Base-by-base conservation (phyloP, 202 grass and related monocot species). In the Alloteropsis angusta region DNA sequence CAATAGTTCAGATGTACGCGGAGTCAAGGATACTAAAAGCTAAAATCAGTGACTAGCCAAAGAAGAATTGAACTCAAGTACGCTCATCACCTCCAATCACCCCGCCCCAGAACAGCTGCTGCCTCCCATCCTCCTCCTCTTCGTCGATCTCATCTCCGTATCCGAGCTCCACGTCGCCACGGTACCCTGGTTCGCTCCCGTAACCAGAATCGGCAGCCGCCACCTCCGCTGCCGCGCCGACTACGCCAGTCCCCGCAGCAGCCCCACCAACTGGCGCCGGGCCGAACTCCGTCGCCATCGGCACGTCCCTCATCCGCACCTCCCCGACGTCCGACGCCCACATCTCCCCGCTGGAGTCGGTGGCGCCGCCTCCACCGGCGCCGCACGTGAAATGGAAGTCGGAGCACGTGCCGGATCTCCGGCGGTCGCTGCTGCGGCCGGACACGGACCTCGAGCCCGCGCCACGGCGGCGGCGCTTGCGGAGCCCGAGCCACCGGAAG, bases 301-400 rank as follows among this genome's bases (percentile, higher is more conserved):
- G 82, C 19, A 66, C 77, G 57, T 88, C 87, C 77, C 82, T 88
- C 77, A 94, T 75, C 64, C 91, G 83, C 36, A 88, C 60, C 71
- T 98, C 95, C 56, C 95, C 93, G 36, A 98, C 85, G 61, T 98
- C 95, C 28, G 95, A 98, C 22, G 89, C 87, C 95, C 95, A 98
- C 63, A 88, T 88, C 64, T 98, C 95, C 0, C 91, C 91, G 54
- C 87, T 98, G 45, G 92, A 89, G 79, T 93, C 88, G 0, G 86
- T 80, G 35, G 88, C 91, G 55, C 88, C 91, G 69, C 91, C 86
- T 6, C 85, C 84, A 44, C 88, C 88, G 43, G 88, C 82, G 17
- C 88, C 91, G 39, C 91, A 84, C 5, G 88, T 83, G 26, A 93
- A 45, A 6, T 89, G 91, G 80, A 93, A 86, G 52, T 90, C 92